Evolutionary conservation across 306 rosid species (phyloP).

Genomic region (Canavalia gladiata): DNA sequence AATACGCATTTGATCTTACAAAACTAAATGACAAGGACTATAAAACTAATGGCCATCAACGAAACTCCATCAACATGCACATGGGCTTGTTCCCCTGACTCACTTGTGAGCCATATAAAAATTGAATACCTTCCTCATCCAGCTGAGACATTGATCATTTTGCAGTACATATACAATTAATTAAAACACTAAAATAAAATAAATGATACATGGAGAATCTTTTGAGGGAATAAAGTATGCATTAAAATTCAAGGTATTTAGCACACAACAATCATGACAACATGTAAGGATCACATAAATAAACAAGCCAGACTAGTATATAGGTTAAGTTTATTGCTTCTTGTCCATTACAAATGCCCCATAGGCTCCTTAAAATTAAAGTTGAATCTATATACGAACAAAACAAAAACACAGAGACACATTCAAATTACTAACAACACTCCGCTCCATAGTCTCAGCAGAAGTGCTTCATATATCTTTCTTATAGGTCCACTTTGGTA

Average conservation of each 20-base stretch:
- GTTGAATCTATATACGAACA: slow-evolving; percentile 72
- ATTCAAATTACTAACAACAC: slow-evolving; percentile 56
- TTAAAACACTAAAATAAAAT: slow-evolving; percentile 40
- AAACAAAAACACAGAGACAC: slow-evolving; percentile 69
- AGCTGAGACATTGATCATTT: slow-evolving; percentile 51
- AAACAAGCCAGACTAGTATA: slow-evolving; percentile 73
- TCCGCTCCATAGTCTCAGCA: slow-evolving; percentile 47
- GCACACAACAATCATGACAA: slow-evolving; percentile 72
- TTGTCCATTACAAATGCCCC: slow-evolving; percentile 71
- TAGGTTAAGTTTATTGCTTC: slow-evolving; percentile 75
- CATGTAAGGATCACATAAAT: slow-evolving; percentile 61
- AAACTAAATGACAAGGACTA: slow-evolving; percentile 54
- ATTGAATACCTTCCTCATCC: slow-evolving; percentile 54
- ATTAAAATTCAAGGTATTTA: slow-evolving; percentile 63
- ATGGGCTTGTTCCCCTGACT: slow-evolving; percentile 87
- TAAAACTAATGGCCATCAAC: slow-evolving; percentile 63
- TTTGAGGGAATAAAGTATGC: slow-evolving; percentile 42
- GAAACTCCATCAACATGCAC: slow-evolving; percentile 77
- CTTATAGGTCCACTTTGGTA: slow-evolving; percentile 44
- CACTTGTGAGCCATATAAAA: slow-evolving; percentile 49
- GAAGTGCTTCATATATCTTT: slow-evolving; percentile 48
- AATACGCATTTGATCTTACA: slow-evolving; percentile 53
- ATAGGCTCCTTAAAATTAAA: slow-evolving; percentile 53
- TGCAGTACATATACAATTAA: slow-evolving; percentile 17
- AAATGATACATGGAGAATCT: slow-evolving; percentile 61